Percentiles rank a stretch among this genome's conserved stretches.
Conservation (phyloP, 2,329 filamentous ascomycete genomes). For the Colletotrichum brevisporum region DNA sequence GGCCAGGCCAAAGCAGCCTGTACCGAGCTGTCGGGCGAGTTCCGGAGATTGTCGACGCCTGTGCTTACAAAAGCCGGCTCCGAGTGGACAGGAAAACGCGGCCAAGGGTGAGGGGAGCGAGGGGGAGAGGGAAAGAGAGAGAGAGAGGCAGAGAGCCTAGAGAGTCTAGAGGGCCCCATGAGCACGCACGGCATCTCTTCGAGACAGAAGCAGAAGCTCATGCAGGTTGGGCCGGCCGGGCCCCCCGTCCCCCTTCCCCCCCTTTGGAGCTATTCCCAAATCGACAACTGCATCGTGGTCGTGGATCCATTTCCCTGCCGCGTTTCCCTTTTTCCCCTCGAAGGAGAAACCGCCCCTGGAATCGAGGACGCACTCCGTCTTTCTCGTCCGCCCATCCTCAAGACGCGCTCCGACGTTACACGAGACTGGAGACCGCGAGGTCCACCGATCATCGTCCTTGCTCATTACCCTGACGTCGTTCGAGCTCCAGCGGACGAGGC, state of each 20-base stretch:
- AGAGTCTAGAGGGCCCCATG: not conserved
- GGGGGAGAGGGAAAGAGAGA: not conserved
- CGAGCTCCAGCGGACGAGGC: constrained; percentile 25
- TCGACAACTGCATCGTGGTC: constrained; percentile 38
- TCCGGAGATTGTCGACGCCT: constrained; percentile 25
- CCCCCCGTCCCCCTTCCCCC: not conserved
- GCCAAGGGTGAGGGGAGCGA: not conserved
- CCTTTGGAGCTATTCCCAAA: constrained; percentile 32
- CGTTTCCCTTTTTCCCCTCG: constrained; percentile 26
- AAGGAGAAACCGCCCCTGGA: constrained; percentile 10
- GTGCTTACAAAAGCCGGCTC: constrained; percentile 25
- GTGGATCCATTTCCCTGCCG: constrained; percentile 14
- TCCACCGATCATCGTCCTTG: constrained; percentile 39
- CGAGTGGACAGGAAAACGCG: constrained; percentile 11
- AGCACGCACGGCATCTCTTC: constrained; percentile 19
- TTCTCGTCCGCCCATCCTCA: not conserved
- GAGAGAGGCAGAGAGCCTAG: not conserved
- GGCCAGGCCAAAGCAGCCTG: not conserved
- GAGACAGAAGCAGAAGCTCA: constrained; percentile 29
- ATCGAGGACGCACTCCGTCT: constrained; percentile 1
- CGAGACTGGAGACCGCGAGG: constrained; percentile 12
- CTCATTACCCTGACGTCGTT: constrained; percentile 40
- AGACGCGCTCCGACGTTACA: constrained; percentile 30
- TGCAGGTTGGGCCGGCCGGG: constrained; percentile 14
- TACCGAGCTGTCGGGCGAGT: constrained; percentile 38